Conservation (phyloP, 2,329 filamentous ascomycete species). For the Metarhizium humberi region DNA sequence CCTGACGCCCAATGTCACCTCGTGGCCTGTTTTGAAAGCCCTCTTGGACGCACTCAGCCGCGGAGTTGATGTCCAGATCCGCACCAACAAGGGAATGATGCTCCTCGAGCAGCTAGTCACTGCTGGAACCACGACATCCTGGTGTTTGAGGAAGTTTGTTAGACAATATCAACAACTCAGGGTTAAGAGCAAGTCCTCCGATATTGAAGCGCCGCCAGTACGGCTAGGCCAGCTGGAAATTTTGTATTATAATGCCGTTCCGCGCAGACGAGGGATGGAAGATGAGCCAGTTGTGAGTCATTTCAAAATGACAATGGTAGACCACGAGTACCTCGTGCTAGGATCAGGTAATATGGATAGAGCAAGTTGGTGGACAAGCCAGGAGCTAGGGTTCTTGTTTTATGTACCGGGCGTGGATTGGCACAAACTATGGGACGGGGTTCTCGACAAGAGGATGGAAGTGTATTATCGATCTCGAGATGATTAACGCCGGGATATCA, state of each 20-base stretch:
- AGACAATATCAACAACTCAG: slow-evolving; percentile 36
- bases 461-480: slow-evolving; percentile 3
- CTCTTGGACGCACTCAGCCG: slow-evolving; percentile 52
- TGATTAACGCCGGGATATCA: background rate
- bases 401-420: slow-evolving; percentile 30
- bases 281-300: slow-evolving; percentile 65
- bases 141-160: slow-evolving; percentile 52
- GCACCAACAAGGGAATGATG: slow-evolving; percentile 65
- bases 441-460: slow-evolving; percentile 27
- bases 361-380: slow-evolving; percentile 79
- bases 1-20: slow-evolving; percentile 72
- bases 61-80: slow-evolving; percentile 58
- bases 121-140: slow-evolving; percentile 61
- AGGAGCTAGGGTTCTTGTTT: slow-evolving; percentile 65
- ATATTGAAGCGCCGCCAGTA: slow-evolving; percentile 33
- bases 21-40: slow-evolving; percentile 50
- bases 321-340: slow-evolving; percentile 56
- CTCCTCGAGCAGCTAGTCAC: slow-evolving; percentile 73
- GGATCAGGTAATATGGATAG: slow-evolving; percentile 80
- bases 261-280: slow-evolving; percentile 14
- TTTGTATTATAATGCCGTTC: slow-evolving; percentile 44
- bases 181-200: slow-evolving; percentile 10
- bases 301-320: slow-evolving; percentile 68
- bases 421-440: slow-evolving; percentile 27
- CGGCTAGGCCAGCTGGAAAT: slow-evolving; percentile 43